A percentile compares a stretch with the other conserved stretches of the same genome.
These are phyloP conservation scores for Royoungia palumana DNA, from an alignment of 768 basidiomycete species.

Conservation along the genomic window DNA sequence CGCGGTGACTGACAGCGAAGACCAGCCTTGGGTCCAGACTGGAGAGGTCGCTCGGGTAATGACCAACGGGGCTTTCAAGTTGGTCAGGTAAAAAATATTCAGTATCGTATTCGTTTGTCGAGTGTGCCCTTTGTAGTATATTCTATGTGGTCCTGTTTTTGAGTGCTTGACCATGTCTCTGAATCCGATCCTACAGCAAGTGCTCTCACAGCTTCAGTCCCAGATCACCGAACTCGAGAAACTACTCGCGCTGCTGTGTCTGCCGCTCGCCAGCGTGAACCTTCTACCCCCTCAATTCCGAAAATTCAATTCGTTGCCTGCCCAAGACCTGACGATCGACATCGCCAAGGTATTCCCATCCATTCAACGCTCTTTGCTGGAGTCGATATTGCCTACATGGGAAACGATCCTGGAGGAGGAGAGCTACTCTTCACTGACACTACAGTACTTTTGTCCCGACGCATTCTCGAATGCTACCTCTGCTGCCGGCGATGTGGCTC, in stretches of 20 bases:
- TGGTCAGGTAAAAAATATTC: conserved; percentile 21
- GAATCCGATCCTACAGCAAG: conserved; percentile 26
- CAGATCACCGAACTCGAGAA: conserved; percentile 47
- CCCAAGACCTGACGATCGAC: conserved; percentile 16
- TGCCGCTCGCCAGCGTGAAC: conserved; percentile 54
- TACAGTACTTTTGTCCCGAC: conserved; percentile 76
- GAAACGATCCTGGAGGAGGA: conserved; percentile 50
- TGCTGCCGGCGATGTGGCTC: conserved; percentile 50
- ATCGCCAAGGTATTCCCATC: conserved; percentile 39
- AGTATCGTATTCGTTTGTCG: not conserved
- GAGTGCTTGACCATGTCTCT: conserved; percentile 6
- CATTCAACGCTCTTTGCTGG: conserved; percentile 65
- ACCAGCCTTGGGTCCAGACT: conserved; percentile 43
- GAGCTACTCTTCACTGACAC: conserved; percentile 42
- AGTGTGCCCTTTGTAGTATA: not conserved
- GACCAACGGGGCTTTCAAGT: conserved; percentile 64
- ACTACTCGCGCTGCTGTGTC: conserved; percentile 53
- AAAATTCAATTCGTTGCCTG: conserved; percentile 39
- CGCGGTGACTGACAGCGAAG: conserved; percentile 43
- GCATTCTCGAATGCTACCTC: conserved; percentile 48
- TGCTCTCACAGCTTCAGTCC: conserved; percentile 44
- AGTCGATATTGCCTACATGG: conserved; percentile 70
- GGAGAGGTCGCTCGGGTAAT: conserved; percentile 47
- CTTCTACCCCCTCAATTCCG: conserved; percentile 60
- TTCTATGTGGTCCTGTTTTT: not conserved